Evolutionary conservation across 2,329 filamentous ascomycete genomes (phyloP), one percentile per base, ranked within the genome.

Genomic region (Phaeosphaeriaceae sp.): DNA sequence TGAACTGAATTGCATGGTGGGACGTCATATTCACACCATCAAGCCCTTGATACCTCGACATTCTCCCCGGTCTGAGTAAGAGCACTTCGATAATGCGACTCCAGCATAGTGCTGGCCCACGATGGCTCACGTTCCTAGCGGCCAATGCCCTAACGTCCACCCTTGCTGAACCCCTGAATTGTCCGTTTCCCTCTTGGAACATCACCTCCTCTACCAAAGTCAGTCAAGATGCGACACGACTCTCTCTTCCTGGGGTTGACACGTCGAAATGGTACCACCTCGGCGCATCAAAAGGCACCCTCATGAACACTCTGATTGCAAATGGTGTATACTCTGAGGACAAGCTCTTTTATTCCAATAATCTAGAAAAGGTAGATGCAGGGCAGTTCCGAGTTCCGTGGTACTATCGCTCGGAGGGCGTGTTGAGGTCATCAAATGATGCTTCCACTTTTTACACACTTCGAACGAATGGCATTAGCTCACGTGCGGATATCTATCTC

Each of bases 381-480:
- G 66, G 70, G 2, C 76, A 76, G 35, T 87, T 86, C 48, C 64
- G 71, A 1, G 76, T 79, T 0, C 81, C 83, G 0, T 87, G 84
- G 83, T 63, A 85, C 18, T 87, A 86, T 56, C 77, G 83, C 11
- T 71, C 79, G 32, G 81, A 85, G 49, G 81, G 85, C 46, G 49
- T 54, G 0, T 56, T 84, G 1, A 56, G 23, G 8, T 15, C 21
- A 15, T 12, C 36, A 9, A 23, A 11, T 9, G 43, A 41, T 6
- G 35, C 42, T 4, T 68, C 67, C 1, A 67, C 76, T 28, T 79
- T 84, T 56, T 82, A 79, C 54, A 75, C 81, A 21, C 70, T 87
- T 2, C 70, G 79, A 28, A 86, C 83, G 0, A 75, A 87, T 51
- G 84, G 84, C 4, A 83, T 87, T 54, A 81, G 79, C 0, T 85